Evolutionary conservation across 257 asterid species (phyloP).

Genomic region (Nicotiana obtusifolia): DNA sequence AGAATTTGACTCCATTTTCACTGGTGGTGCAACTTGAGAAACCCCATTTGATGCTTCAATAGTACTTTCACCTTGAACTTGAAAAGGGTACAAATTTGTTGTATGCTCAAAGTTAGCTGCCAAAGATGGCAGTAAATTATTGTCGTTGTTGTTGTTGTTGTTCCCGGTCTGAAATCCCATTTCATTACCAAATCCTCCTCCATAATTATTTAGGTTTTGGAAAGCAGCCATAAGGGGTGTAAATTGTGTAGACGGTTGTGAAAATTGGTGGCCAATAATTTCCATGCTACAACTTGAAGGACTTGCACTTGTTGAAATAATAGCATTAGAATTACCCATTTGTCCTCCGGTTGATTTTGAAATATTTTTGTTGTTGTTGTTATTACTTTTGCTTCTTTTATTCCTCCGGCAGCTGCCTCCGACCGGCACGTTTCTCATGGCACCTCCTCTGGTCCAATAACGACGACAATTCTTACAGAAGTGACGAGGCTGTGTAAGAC

Average conservation of each 20-base stretch:
- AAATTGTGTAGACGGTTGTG: constrained; percentile 17
- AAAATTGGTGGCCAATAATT: constrained; percentile 13
- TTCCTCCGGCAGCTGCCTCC: constrained; percentile 41
- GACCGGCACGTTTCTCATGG: constrained; percentile 37
- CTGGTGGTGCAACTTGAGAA: constrained; percentile 3
- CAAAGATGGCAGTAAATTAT: constrained; percentile 19
- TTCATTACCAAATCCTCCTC: constrained; percentile 13
- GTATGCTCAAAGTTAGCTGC: constrained; percentile 17
- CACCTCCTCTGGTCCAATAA: constrained; percentile 40
- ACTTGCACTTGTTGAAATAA: constrained; percentile 9
- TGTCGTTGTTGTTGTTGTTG: background rate
- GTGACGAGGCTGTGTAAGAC: constrained; percentile 36
- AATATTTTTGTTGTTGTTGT: constrained; percentile 3
- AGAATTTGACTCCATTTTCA: constrained; percentile 25
- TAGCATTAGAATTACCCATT: background rate
- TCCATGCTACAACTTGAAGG: constrained; percentile 23
- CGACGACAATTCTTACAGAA: constrained; percentile 41
- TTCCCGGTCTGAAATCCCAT: constrained; percentile 27
- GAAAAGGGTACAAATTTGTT: constrained; percentile 27
- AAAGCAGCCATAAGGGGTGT: constrained; percentile 33
- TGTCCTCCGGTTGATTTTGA: constrained; percentile 1
- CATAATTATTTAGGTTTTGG: constrained; percentile 26
- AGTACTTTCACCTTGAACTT: constrained; percentile 10
- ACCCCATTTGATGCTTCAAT: constrained; percentile 21
- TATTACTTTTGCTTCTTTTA: constrained; percentile 27